phyloP scores from a whole-genome alignment of 1,284 basidiomycete species.

The Inonotus hispidus region DNA sequence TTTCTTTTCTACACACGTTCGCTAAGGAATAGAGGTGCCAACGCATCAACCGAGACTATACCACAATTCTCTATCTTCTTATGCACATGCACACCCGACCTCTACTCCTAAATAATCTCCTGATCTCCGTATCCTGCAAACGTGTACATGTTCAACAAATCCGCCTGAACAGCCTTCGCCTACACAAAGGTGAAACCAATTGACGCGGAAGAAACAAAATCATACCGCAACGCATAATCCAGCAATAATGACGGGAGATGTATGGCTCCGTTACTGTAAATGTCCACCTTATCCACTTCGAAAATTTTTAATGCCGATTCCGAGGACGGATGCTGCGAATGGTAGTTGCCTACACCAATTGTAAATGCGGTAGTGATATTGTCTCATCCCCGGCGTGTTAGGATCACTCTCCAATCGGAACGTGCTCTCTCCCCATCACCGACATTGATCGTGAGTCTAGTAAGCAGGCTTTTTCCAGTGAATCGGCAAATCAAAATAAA shows the following conservation, averaged over 20 bases:
- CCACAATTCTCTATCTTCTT: background rate
- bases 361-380: background rate
- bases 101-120: too few species aligned
- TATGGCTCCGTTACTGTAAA: too few species aligned
- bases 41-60: background rate
- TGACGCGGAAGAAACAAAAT: background rate
- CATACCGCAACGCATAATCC: background rate
- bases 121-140: background rate
- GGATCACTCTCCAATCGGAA: background rate
- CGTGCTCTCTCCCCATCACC: background rate
- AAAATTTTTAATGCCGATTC: background rate
- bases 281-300: too few species aligned
- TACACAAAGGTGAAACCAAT: background rate
- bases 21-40: background rate
- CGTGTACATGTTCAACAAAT: too few species aligned
- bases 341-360: too few species aligned
- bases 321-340: background rate
- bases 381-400: background rate
- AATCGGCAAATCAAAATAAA: background rate
- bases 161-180: background rate
- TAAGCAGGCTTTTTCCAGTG: background rate
- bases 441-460: background rate
- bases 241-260: too few species aligned
- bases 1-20: background rate
- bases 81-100: background rate